Evolutionary conservation across 2,329 filamentous ascomycete species (phyloP).

Genomic region (Aquanectria penicillioides): DNA sequence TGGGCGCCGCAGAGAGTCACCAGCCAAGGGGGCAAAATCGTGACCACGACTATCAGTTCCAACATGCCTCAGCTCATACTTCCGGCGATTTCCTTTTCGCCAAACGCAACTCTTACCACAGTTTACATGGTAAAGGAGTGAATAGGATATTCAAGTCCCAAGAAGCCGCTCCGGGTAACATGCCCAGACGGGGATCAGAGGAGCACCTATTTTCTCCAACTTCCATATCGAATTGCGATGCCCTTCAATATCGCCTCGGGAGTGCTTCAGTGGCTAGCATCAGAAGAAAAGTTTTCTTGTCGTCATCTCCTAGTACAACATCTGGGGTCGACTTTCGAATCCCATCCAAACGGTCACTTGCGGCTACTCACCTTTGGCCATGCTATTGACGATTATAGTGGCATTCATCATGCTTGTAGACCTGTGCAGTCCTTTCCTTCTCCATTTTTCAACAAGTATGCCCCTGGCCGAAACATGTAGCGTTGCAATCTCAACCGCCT

Average conservation of each 20-base stretch:
- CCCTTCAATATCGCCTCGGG: background rate
- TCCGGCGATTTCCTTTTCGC: background rate
- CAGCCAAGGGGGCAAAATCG: background rate
- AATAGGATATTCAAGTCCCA: background rate
- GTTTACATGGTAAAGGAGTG: slow-evolving; percentile 4
- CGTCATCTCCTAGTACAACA: background rate
- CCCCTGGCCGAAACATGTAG: background rate
- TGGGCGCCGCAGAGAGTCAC: background rate
- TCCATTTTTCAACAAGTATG: background rate
- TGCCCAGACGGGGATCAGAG: background rate
- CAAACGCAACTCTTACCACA: background rate
- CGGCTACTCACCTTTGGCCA: background rate
- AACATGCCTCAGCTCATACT: background rate
- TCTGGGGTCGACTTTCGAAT: background rate
- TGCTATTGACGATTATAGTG: background rate
- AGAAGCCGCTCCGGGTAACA: background rate
- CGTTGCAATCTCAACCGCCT: background rate
- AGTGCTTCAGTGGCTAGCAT: background rate
- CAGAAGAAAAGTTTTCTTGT: background rate
- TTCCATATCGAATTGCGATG: background rate
- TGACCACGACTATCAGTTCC: background rate
- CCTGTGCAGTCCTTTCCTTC: background rate
- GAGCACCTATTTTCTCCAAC: slow-evolving; percentile 2
- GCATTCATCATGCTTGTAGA: background rate
- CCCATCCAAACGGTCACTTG: background rate